Evolutionary conservation across 345 rosid genomes (phyloP).

Genomic region (Salix dunnii): DNA sequence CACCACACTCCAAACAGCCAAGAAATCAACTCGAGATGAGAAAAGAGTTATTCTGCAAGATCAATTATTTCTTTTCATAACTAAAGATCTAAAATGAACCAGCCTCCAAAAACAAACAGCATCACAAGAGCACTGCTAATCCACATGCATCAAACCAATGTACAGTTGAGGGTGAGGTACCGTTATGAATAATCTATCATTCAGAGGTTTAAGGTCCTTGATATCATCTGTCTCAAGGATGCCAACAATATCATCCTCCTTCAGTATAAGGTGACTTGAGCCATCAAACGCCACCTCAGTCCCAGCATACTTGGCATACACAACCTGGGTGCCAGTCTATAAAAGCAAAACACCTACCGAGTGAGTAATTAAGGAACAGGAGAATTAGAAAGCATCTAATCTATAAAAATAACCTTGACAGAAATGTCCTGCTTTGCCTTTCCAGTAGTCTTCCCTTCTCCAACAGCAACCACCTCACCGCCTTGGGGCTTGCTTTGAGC

Average conservation of each 20-base stretch:
- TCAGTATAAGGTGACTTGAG: conserved; percentile 69
- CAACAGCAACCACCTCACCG: conserved; percentile 91
- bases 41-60: background rate
- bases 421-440: conserved; percentile 47
- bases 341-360: conserved; percentile 7
- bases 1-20: background rate
- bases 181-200: conserved; percentile 85
- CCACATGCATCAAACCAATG: background rate
- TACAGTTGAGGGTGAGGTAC: conserved; percentile 22
- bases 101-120: background rate
- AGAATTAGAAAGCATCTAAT: background rate
- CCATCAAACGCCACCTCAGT: conserved; percentile 84
- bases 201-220: conserved; percentile 90
- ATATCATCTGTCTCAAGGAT: conserved; percentile 86
- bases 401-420: conserved; percentile 42
- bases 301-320: conserved; percentile 90
- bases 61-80: background rate
- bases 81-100: background rate
- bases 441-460: conserved; percentile 78
- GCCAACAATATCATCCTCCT: conserved; percentile 94
- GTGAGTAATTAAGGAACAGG: background rate
- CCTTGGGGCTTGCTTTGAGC: conserved; percentile 88
- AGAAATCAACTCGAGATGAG: background rate
- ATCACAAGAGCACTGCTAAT: too few relatives aligned
- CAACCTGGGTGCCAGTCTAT: conserved; percentile 72